Base-by-base conservation (phyloP, 164 flowering plant genomes). In the Liquidambar formosana region DNA sequence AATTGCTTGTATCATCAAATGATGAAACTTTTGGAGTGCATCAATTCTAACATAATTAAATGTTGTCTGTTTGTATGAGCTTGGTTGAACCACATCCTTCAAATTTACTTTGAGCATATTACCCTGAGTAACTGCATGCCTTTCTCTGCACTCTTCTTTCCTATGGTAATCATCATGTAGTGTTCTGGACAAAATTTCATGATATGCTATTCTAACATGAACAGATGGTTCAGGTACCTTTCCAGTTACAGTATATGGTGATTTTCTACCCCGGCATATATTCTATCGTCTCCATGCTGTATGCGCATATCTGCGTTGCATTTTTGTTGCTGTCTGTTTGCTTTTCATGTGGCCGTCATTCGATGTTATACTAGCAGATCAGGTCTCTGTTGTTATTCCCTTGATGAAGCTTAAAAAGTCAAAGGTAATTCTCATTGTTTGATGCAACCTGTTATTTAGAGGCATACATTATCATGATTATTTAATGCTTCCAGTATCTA, bases 241-340 rank as follows among this genome's bases (percentile, higher is more conserved):
- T 79, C 86, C 91, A 33, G 97, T 95, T 47, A 87, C 92, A 43
- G 97, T 89, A 9, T 95, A 93, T 84, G 97, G 99, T 46, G 62
- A 79, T 70, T 91, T 95, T 79, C 77, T 95, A n/a, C 99, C 97
- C 5, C 85, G 99, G 15, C 99, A 95, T 78, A 77, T 95, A 49
- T 93, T 95, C 78, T 86, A 93, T 67, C 97, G 80, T 57, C 80
- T 95, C 51, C 99, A 95, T 83, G 99, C 97, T 54, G 71, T 95
- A 22, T 95, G 95, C 76, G 97, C 99, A 72, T 95, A 93, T 76
- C 43, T 95, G 51, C 80, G 97, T 67, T 95, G 99, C 78, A 83
- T 95, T 28, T 91, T 84, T 75, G 97, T 93, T 75, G 93, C 97
- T 57, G 80, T 95, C 9, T 91, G 96, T 64, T 75, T 91, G 78